A percentile compares a stretch with the other conserved stretches of the same genome.
Evolutionary conservation across 257 asterid genomes (phyloP).

Genomic region (Echium plantagineum): DNA sequence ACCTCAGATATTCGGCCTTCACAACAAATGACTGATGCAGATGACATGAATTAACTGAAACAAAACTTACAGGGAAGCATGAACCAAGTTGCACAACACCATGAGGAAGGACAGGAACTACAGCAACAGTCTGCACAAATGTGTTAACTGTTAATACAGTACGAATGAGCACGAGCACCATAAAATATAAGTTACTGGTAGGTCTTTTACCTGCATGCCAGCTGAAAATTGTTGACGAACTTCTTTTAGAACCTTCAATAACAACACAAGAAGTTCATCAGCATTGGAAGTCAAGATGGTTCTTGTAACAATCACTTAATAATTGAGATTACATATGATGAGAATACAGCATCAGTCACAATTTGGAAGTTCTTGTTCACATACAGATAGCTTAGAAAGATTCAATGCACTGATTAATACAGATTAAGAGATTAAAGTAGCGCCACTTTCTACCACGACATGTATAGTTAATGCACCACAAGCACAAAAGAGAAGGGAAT

Average conservation of each 20-base stretch:
- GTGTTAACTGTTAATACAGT: neutral
- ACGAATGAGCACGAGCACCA: neutral
- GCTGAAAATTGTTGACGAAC: conserved; percentile 59
- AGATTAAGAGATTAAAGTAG: neutral
- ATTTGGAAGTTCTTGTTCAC: neutral
- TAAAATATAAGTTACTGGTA: neutral
- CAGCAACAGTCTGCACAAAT: conserved; percentile 62
- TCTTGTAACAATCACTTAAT: neutral
- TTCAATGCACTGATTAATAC: neutral
- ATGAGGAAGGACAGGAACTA: conserved; percentile 81
- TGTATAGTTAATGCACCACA: neutral
- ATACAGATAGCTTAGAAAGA: neutral
- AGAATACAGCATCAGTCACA: neutral
- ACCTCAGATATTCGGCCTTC: neutral
- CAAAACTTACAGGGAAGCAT: conserved; percentile 28
- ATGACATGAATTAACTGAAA: neutral
- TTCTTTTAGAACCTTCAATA: conserved; percentile 57
- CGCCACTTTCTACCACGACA: neutral
- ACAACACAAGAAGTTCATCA: conserved; percentile 5
- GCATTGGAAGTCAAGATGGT: neutral
- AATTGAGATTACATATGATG: too few relatives aligned
- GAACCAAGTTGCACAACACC: conserved; percentile 96
- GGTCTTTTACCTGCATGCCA: conserved; percentile 69
- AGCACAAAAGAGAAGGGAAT: neutral
- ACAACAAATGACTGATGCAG: neutral